These are phyloP conservation scores for Penicillium herquei DNA, from an alignment of 495 filamentous ascomycete genomes.

Conservation along the genomic window DNA sequence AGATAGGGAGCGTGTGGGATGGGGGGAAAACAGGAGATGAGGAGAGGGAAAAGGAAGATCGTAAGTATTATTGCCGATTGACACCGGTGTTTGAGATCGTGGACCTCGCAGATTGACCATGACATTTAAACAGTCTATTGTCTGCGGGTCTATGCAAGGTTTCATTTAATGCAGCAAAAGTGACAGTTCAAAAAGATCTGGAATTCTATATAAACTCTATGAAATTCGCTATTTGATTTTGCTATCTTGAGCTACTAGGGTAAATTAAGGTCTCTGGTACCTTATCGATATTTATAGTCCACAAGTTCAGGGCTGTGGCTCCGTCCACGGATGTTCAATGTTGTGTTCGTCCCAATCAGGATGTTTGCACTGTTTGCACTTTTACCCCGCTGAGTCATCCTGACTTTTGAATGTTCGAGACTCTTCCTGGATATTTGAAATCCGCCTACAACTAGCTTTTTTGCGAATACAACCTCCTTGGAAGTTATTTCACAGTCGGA, in stretches of 20 bases:
- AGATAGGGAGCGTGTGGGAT: slow-evolving; percentile 17
- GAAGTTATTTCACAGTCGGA: too few species aligned
- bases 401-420: background rate
- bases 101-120: background rate
- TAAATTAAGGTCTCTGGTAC: too few species aligned
- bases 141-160: slow-evolving; percentile 1
- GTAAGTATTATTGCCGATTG: slow-evolving; percentile 21
- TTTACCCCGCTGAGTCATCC: background rate
- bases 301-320: too few species aligned
- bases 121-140: background rate
- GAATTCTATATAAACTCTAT: background rate
- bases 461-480: too few species aligned
- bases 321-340: background rate
- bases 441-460: too few species aligned
- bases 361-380: slow-evolving; percentile 24
- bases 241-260: too few species aligned
- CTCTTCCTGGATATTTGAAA: background rate
- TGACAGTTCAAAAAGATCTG: too few species aligned
- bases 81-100: slow-evolving; percentile 20
- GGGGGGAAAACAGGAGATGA: slow-evolving; percentile 13
- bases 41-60: slow-evolving; percentile 17
- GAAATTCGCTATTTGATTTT: background rate
- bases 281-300: background rate
- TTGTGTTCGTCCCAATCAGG: slow-evolving; percentile 15
- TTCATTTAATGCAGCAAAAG: background rate